phyloP scores from a whole-genome alignment of 768 basidiomycete species.

The Collybiopsis luxurians region DNA sequence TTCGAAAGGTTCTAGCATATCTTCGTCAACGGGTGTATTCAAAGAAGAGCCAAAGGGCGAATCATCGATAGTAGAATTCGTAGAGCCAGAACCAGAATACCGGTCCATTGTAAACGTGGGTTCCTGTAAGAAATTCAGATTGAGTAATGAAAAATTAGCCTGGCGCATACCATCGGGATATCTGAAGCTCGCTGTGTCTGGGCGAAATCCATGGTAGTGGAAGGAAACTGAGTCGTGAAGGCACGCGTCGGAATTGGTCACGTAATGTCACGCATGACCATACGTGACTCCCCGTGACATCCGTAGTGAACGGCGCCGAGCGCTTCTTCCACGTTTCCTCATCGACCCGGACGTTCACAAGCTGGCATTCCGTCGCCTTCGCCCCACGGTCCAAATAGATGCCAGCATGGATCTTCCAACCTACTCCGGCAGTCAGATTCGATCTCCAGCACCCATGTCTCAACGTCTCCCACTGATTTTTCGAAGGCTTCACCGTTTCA shows the following conservation, averaged over 20 bases:
- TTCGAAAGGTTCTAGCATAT: slow-evolving; percentile 15
- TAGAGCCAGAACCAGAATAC: slow-evolving; percentile 27
- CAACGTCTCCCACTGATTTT: slow-evolving; percentile 79
- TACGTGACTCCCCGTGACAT: not conserved
- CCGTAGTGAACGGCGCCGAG: not conserved
- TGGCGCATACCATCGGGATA: not conserved
- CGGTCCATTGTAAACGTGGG: slow-evolving; percentile 3
- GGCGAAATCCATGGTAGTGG: not conserved
- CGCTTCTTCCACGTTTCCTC: slow-evolving; percentile 14
- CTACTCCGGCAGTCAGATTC: slow-evolving; percentile 31
- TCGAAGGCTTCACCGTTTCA: slow-evolving; percentile 73
- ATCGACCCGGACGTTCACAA: slow-evolving; percentile 9
- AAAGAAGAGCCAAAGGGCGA: slow-evolving; percentile 40
- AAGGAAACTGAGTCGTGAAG: not conserved
- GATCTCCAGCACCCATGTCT: slow-evolving; percentile 35
- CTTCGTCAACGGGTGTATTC: slow-evolving; percentile 39
- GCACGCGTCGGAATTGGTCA: too few species aligned
- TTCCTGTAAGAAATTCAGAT: not conserved
- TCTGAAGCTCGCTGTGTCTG: not conserved
- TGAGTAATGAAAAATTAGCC: not conserved
- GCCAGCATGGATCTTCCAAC: slow-evolving; percentile 18
- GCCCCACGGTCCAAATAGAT: slow-evolving; percentile 4
- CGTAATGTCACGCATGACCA: not conserved
- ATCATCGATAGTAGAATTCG: slow-evolving; percentile 25
- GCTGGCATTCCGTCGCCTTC: slow-evolving; percentile 39